Percentiles rank a stretch among this genome's conserved stretches.
Evolutionary conservation across 257 asterid genomes (phyloP).

Genomic region (Cordia subcordata): DNA sequence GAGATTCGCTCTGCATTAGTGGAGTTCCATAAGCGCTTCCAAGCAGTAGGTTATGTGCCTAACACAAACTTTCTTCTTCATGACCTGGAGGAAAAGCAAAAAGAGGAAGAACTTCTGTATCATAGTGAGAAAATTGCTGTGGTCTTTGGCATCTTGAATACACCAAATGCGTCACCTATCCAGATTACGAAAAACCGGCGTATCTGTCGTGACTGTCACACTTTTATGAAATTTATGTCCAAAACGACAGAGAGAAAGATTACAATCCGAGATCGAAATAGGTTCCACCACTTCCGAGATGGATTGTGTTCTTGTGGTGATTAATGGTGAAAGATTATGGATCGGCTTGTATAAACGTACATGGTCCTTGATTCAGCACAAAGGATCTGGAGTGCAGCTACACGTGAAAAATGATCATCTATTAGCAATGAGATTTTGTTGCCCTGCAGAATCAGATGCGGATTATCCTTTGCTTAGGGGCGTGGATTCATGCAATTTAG

Average conservation of each 20-base stretch:
- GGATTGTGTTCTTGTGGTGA: conserved; percentile 15
- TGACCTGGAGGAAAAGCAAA: conserved; percentile 20
- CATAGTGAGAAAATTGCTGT: conserved; percentile 17
- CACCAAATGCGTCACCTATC: conserved; percentile 4
- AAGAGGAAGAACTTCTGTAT: conserved; percentile 4
- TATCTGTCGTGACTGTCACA: conserved; percentile 16
- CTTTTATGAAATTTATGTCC: conserved; percentile 12
- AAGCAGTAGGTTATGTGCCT: conserved; percentile 8
- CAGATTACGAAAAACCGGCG: conserved; percentile 11
- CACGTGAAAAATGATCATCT: too few relatives aligned
- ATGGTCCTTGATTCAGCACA: too few relatives aligned
- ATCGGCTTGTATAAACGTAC: too few relatives aligned
- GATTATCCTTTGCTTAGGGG: too few relatives aligned
- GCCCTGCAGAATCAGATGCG: too few relatives aligned
- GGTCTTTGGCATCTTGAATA: conserved; percentile 15
- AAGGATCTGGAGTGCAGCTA: too few relatives aligned
- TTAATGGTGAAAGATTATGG: background rate
- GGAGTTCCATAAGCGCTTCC: background rate
- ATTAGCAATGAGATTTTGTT: too few relatives aligned
- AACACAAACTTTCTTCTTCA: conserved; percentile 6
- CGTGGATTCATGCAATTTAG: too few relatives aligned
- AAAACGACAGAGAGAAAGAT: conserved; percentile 9
- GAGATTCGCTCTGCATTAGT: background rate
- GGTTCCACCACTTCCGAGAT: conserved; percentile 11
- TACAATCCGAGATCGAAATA: conserved; percentile 12